Evolutionary conservation across 106 monocot species (phyloP), one percentile per base, ranked within the genome.

Genomic region (Dactylorhiza incarnata): DNA sequence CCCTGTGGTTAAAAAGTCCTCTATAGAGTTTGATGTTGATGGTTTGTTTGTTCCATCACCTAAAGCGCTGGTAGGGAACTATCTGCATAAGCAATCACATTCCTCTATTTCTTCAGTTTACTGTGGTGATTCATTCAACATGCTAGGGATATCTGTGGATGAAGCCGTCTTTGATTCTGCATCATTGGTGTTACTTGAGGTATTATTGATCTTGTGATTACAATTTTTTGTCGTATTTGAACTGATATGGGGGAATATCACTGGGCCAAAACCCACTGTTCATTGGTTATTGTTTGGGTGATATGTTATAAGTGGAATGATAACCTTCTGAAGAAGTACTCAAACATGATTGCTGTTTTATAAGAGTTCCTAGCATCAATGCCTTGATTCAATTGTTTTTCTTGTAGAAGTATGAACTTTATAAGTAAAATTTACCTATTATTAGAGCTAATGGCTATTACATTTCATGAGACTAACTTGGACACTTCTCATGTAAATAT

Each of bases 91-190:
- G 77, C 79, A 80, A 47, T 55, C 59, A 25, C 46, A 67, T 19
- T 24, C 51, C 48, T 82, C 82, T 23, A 10, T 71, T 73, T 78
- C 75, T 24, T 97, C 84, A 43, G 43, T 70, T 73, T 74, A 76
- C 14, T 97, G 89, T 86, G 83, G 74, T 45, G 74, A 74, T 7
- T 23, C 73, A 78, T 74, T 80, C 47, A 85, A 85, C 48, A 99
- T 99, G 99, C 86, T 94, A 69, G 84, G 80, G 66, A 82, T 94
- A 74, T 89, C 88, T 72, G 74, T 94, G 17, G 82, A 90, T 80
- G 84, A 94, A 83, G 75, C 71, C 20, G 89, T 94, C 45, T 89
- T 99, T 58, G 91, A 88, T 73, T 92, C 99, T 23, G 87, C 87
- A 65, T 84, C 89, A 45, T 9, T 15, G 16, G 73, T 84, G 7